Evolutionary conservation across 2,329 filamentous ascomycete genomes (phyloP).

Genomic region (Cadophora gregata): DNA sequence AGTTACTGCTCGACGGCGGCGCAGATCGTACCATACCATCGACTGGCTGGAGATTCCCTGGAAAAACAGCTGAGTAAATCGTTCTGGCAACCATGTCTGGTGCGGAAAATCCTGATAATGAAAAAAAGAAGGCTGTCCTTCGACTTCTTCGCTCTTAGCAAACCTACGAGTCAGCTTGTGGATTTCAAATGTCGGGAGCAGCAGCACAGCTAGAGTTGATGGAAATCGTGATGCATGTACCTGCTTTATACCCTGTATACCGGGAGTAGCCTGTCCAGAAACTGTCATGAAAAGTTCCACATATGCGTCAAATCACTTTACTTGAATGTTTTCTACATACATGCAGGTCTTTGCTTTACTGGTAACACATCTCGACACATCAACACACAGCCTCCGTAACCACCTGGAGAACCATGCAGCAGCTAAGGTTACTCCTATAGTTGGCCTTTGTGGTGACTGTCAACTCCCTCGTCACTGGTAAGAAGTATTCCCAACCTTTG

Average conservation of each 20-base stretch:
- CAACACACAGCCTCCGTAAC: neutral
- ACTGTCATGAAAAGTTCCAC: neutral
- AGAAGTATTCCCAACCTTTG: neutral
- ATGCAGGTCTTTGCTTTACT: neutral
- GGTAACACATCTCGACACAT: neutral
- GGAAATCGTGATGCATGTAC: neutral
- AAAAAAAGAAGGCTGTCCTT: neutral
- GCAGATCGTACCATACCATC: neutral
- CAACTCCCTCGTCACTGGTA: neutral
- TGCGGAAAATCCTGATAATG: neutral
- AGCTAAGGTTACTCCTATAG: neutral
- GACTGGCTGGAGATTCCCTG: neutral
- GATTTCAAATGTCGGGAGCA: neutral
- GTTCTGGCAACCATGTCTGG: neutral
- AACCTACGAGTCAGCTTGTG: neutral
- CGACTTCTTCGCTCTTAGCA: neutral
- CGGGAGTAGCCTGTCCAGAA: neutral
- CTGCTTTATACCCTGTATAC: neutral
- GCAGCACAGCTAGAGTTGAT: neutral
- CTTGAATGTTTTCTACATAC: neutral
- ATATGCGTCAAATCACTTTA: neutral
- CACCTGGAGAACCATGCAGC: neutral
- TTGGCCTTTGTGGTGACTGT: neutral
- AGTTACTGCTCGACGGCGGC: slow-evolving; percentile 1
- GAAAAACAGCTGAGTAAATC: neutral